Evolutionary conservation across 441 rosid genomes (phyloP), one percentile per base, ranked within the genome.

Genomic region (Viola pubescens): DNA sequence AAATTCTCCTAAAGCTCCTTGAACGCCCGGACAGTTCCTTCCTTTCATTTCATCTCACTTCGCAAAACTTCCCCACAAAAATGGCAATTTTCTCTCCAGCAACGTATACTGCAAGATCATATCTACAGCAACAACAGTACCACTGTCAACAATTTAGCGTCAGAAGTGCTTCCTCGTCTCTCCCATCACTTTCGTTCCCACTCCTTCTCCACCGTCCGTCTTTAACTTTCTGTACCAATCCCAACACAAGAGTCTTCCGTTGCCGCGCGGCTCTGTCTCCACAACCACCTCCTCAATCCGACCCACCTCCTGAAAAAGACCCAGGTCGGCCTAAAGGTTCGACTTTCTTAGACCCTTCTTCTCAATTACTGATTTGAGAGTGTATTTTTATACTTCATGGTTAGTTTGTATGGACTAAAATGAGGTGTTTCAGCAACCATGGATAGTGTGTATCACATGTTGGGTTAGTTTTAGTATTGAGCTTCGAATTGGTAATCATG

Each of bases 231-330:
- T 57, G 59, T 37, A 34, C 40, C 2, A 12, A 9, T 46, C 64
- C 66, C 19, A 5, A n/a, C n/a, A 4, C 37, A 34, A 68, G 67
- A 38, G 61, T 56, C 7, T 37, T 65, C 63, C 65, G 56, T 55
- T 60, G 73, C 52, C 60, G 70, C 65, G 63, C 83, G 3, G 75
- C 77, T 37, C 69, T 52, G 37, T 70, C 85, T 34, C 79, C 88
- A 4, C 84, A 78, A 2, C 78, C 79, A 39, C 80, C 81, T 7
- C 71, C 78, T 3, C 70, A 69, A 38, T 68, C 82, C 48, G 85
- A 79, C 37, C 86, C 79, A 1, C 80, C 81, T 58, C 83, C 81
- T 3, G 70, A 67, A 47, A 73, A 59, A 10, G 73, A 74, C 59
- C 57, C 74, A 3, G 46, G 44, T 72, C 70, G 38, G 12, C 63